These are phyloP conservation scores for Pythium brachiatum DNA, from an alignment of 352 stramenopile species.

Conservation along the genomic window DNA sequence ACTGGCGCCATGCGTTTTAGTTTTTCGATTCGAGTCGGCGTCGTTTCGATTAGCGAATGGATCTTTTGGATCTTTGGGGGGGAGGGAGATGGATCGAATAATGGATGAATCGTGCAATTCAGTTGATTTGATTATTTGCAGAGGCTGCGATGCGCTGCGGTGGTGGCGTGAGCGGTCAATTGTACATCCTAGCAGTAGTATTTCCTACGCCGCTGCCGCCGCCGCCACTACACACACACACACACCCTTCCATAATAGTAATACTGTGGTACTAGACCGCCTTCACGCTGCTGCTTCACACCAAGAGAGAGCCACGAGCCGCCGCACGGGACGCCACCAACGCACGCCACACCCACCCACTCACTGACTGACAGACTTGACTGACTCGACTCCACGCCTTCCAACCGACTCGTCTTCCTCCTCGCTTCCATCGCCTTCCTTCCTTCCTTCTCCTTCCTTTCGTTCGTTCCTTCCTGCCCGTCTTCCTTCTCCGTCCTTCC, in stretches of 20 bases:
- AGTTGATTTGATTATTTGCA: conserved; percentile 22
- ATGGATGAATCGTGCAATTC: conserved; percentile 7
- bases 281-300: conserved; percentile 6
- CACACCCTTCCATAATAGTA: conserved; percentile 3
- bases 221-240: not conserved
- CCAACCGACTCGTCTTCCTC: not conserved
- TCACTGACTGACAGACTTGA: not conserved
- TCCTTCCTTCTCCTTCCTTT: conserved; percentile 16
- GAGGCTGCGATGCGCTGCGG: not conserved
- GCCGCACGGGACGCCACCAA: conserved; percentile 1
- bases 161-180: not conserved
- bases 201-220: not conserved
- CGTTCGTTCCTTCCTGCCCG: conserved; percentile 19
- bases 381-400: not conserved
- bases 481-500: conserved; percentile 13
- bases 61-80: not conserved
- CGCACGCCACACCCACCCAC: conserved; percentile 2
- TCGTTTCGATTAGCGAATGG: not conserved
- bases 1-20: not conserved
- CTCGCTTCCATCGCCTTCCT: conserved; percentile 13
- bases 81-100: too few species aligned
- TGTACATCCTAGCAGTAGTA: not conserved
- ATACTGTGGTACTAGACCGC: conserved; percentile 4
- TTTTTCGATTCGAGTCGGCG: too few species aligned
- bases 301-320: conserved; percentile 5